Evolutionary conservation across 352 stramenopile species (phyloP).

Genomic region (Globisporangium cylindrosporum): DNA sequence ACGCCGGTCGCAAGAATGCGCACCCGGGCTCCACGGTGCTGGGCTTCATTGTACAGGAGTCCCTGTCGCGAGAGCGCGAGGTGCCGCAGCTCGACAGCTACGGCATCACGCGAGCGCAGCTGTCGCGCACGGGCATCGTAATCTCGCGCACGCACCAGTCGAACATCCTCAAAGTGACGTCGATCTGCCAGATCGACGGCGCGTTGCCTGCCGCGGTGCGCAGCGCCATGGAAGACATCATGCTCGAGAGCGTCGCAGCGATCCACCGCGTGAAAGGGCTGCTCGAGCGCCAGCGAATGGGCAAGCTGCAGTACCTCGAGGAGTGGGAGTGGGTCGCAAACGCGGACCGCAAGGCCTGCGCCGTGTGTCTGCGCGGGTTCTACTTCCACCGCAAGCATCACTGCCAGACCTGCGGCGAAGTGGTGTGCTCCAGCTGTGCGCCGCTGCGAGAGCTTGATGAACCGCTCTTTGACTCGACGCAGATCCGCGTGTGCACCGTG

Average conservation of each 20-base stretch:
- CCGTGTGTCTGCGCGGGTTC: slow-evolving; percentile 74
- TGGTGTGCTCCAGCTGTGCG: slow-evolving; percentile 72
- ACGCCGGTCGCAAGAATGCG: slow-evolving; percentile 57
- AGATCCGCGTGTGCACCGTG: slow-evolving; percentile 67
- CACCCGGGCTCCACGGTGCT: slow-evolving; percentile 43
- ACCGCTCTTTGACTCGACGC: slow-evolving; percentile 51
- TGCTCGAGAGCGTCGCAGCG: slow-evolving; percentile 60
- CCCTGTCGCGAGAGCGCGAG: slow-evolving; percentile 52
- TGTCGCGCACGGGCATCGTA: slow-evolving; percentile 66
- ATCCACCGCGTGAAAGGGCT: slow-evolving; percentile 56
- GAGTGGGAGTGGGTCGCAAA: slow-evolving; percentile 76
- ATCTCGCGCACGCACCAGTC: slow-evolving; percentile 74
- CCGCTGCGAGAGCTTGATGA: slow-evolving; percentile 72
- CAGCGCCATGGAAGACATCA: slow-evolving; percentile 54
- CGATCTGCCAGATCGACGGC: slow-evolving; percentile 71
- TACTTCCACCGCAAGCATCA: slow-evolving; percentile 81
- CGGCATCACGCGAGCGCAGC: slow-evolving; percentile 51
- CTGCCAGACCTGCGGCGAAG: slow-evolving; percentile 71
- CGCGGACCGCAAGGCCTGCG: slow-evolving; percentile 72
- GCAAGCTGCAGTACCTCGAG: slow-evolving; percentile 68
- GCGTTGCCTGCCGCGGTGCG: slow-evolving; percentile 30
- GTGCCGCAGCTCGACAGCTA: slow-evolving; percentile 65
- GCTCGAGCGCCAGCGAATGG: slow-evolving; percentile 75
- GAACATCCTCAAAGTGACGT: slow-evolving; percentile 67
- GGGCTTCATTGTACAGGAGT: slow-evolving; percentile 80